phyloP scores from a whole-genome alignment of 2,329 filamentous ascomycete species.

The Epichloe typhina region DNA sequence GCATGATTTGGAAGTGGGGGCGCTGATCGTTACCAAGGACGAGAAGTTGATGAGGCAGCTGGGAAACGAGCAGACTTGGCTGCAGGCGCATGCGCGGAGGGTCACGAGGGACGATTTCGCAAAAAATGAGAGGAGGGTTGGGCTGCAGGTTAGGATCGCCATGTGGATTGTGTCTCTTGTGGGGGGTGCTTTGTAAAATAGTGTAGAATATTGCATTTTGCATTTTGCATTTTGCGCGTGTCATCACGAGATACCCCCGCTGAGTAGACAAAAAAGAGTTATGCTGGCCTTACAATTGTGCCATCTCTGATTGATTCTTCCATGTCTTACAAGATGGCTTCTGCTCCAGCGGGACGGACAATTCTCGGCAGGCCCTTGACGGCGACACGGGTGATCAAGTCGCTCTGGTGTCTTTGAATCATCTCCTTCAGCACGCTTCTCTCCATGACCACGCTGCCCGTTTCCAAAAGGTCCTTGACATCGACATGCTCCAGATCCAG shows the following conservation, averaged over 20 bases:
- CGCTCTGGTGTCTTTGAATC: constrained; percentile 58
- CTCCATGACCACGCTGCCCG: constrained; percentile 77
- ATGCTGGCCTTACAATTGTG: not conserved
- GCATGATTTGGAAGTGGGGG: constrained; percentile 81
- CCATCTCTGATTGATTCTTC: too few relatives aligned
- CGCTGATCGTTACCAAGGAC: constrained; percentile 71
- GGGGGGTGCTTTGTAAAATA: constrained; percentile 70
- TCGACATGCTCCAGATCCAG: constrained; percentile 69
- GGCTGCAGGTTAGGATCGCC: constrained; percentile 69
- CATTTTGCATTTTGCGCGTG: not conserved
- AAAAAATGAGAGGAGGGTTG: constrained; percentile 68
- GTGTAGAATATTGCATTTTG: constrained; percentile 1
- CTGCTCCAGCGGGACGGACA: constrained; percentile 20
- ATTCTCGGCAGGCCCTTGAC: constrained; percentile 26
- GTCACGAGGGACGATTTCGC: constrained; percentile 70
- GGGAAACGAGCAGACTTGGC: constrained; percentile 66
- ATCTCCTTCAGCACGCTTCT: constrained; percentile 63
- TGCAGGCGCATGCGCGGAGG: constrained; percentile 58
- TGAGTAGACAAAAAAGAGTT: not conserved
- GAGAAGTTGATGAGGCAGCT: constrained; percentile 56
- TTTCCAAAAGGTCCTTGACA: constrained; percentile 86
- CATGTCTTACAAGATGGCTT: constrained; percentile 1
- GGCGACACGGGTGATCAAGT: constrained; percentile 38
- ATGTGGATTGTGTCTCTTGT: constrained; percentile 89
- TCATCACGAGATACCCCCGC: constrained; percentile 2